Evolutionary conservation across 2,329 filamentous ascomycete genomes (phyloP).

Genomic region (Cladosporium austrohemisphaericum): DNA sequence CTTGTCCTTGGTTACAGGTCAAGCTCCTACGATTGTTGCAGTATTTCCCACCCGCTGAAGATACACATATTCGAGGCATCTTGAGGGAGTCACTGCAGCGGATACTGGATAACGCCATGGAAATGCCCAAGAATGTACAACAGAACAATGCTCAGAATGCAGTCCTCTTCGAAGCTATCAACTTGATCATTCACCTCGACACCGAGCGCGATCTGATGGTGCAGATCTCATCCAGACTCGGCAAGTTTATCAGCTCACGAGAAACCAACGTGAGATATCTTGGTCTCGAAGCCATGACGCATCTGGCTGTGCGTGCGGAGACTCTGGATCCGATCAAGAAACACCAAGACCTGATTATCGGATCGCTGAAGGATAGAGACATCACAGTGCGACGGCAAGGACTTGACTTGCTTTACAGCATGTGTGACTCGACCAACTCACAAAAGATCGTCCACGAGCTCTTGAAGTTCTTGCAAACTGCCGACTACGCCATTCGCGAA

Average conservation of each 20-base stretch:
- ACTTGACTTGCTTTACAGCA: slow-evolving; percentile 95
- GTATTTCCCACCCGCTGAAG: slow-evolving; percentile 94
- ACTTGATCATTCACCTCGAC: slow-evolving; percentile 94
- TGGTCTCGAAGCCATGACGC: slow-evolving; percentile 95
- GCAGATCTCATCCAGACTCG: slow-evolving; percentile 84
- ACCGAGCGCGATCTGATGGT: slow-evolving; percentile 94
- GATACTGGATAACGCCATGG: slow-evolving; percentile 86
- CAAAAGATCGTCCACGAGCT: slow-evolving; percentile 91
- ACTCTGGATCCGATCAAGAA: slow-evolving; percentile 97
- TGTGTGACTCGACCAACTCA: slow-evolving; percentile 96
- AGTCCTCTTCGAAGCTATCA: slow-evolving; percentile 96
- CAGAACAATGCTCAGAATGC: slow-evolving; percentile 99
- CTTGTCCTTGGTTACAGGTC: slow-evolving; percentile 96
- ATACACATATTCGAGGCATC: slow-evolving; percentile 84
- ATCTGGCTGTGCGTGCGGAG: slow-evolving; percentile 88
- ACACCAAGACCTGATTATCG: slow-evolving; percentile 93
- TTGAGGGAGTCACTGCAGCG: slow-evolving; percentile 88
- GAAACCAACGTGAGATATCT: slow-evolving; percentile 98
- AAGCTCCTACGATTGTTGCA: slow-evolving; percentile 89
- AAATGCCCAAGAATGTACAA: slow-evolving; percentile 96
- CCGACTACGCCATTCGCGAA: slow-evolving; percentile 95
- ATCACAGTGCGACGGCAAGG: slow-evolving; percentile 96
- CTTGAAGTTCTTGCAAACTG: slow-evolving; percentile 88
- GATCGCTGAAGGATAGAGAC: slow-evolving; percentile 88
- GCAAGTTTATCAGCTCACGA: slow-evolving; percentile 92